phyloP scores from a whole-genome alignment of 83 land plant species.

The Isoetes engelmannii region DNA sequence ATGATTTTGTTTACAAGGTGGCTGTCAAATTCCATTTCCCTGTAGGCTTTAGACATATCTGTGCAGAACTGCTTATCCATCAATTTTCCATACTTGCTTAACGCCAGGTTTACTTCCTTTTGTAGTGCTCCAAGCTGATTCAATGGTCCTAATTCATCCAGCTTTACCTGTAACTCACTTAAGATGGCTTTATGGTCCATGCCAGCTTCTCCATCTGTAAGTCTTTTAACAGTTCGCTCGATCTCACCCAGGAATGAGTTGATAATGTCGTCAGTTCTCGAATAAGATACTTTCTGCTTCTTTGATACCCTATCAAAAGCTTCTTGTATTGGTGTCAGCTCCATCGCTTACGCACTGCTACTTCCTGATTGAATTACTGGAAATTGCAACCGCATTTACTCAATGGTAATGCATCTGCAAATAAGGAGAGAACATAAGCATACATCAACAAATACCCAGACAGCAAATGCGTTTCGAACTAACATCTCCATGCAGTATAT shows the following conservation, averaged over 20 bases:
- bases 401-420: too few species aligned
- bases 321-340: slow-evolving; percentile 57
- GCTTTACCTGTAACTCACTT: slow-evolving; percentile 47
- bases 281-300: slow-evolving; percentile 68
- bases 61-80: slow-evolving; percentile 66
- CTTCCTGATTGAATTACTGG: too few species aligned
- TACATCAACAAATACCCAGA: too few species aligned
- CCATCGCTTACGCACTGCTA: slow-evolving; percentile 39
- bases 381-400: too few species aligned
- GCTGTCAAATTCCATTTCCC: slow-evolving; percentile 63
- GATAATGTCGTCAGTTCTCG: slow-evolving; percentile 41
- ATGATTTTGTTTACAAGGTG: slow-evolving; percentile 59
- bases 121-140: slow-evolving; percentile 57
- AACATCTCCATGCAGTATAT: too few species aligned
- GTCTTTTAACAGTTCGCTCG: slow-evolving; percentile 11
- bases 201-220: slow-evolving; percentile 6
- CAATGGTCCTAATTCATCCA: slow-evolving; percentile 52
- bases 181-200: slow-evolving; percentile 46
- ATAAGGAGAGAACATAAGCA: too few species aligned
- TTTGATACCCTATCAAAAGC: slow-evolving; percentile 84
- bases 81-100: slow-evolving; percentile 63
- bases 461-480: too few species aligned
- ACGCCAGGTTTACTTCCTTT: slow-evolving; percentile 62
- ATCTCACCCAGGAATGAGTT: slow-evolving; percentile 18
- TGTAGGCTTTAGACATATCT: slow-evolving; percentile 79